phyloP scores from a whole-genome alignment of 177 flowering plant genomes.

The Vitis hybrid region DNA sequence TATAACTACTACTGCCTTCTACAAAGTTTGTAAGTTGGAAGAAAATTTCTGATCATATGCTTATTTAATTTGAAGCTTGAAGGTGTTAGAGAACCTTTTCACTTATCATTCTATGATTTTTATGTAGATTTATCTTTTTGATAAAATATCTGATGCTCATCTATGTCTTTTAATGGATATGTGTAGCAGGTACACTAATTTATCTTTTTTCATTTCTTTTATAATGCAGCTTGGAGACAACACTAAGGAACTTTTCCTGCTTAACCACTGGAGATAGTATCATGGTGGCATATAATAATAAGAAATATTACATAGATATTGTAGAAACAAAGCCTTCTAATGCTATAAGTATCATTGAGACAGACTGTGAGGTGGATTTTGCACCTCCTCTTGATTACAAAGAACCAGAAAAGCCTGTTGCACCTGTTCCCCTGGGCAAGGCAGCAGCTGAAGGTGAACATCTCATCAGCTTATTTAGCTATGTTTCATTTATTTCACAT shows the following conservation, averaged over 20 bases:
- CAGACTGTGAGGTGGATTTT: conserved; percentile 98
- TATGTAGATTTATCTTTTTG: not conserved
- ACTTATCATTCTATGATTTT: not conserved
- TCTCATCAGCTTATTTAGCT: not conserved
- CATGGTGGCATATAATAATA: conserved; percentile 91
- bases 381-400: conserved; percentile 96
- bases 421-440: conserved; percentile 42
- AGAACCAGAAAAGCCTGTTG: conserved; percentile 72
- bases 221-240: conserved; percentile 82
- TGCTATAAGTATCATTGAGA: conserved; percentile 88
- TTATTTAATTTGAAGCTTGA: too few relatives aligned
- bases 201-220: not conserved
- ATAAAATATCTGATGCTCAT: not conserved
- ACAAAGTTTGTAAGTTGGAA: too few relatives aligned
- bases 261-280: conserved; percentile 91
- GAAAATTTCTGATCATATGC: too few relatives aligned
- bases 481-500: not conserved
- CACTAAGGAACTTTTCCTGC: conserved; percentile 91
- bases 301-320: conserved; percentile 87
- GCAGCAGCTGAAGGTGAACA: conserved; percentile 58
- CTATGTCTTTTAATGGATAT: not conserved
- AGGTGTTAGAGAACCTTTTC: not conserved
- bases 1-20: too few relatives aligned
- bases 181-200: not conserved
- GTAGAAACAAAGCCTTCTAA: conserved; percentile 82